Evolutionary conservation across 805 yeast species (phyloP).

Genomic region (Maudiozyma serrabonitensis): DNA sequence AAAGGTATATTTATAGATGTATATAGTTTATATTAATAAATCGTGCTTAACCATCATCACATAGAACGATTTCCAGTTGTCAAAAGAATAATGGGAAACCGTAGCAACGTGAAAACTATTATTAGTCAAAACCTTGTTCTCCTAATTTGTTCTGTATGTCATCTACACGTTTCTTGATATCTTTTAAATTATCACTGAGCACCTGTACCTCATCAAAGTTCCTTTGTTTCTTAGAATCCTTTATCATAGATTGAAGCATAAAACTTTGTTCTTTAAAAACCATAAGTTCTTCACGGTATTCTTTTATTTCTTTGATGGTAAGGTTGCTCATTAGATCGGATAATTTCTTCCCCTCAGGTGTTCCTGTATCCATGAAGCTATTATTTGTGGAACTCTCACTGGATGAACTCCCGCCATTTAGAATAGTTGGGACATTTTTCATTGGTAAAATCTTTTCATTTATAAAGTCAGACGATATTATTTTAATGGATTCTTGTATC

Average conservation of each 20-base stretch:
- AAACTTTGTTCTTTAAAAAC: slow-evolving; percentile 79
- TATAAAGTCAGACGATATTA: slow-evolving; percentile 47
- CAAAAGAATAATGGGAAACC: neutral
- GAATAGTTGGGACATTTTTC: slow-evolving; percentile 42
- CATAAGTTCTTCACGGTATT: slow-evolving; percentile 64
- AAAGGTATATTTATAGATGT: too few species aligned
- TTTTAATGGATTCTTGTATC: slow-evolving; percentile 46
- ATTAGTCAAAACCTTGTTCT: slow-evolving; percentile 32
- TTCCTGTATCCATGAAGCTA: neutral
- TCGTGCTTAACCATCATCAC: too few species aligned
- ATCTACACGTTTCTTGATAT: slow-evolving; percentile 41
- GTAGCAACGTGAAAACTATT: neutral
- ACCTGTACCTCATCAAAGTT: slow-evolving; percentile 68
- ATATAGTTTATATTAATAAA: too few species aligned
- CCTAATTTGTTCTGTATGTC: slow-evolving; percentile 46
- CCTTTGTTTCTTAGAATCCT: slow-evolving; percentile 52
- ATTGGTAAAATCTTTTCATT: slow-evolving; percentile 59
- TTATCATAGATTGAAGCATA: slow-evolving; percentile 55
- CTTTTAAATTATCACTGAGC: slow-evolving; percentile 47
- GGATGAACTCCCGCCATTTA: slow-evolving; percentile 2
- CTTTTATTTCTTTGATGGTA: slow-evolving; percentile 46
- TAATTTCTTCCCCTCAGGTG: slow-evolving; percentile 7
- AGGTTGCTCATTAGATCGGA: slow-evolving; percentile 26
- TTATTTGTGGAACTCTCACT: slow-evolving; percentile 1
- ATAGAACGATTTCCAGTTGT: too few species aligned